Base-by-base conservation (phyloP, 202 grass and related monocot species). In the Panicum hallii region DNA sequence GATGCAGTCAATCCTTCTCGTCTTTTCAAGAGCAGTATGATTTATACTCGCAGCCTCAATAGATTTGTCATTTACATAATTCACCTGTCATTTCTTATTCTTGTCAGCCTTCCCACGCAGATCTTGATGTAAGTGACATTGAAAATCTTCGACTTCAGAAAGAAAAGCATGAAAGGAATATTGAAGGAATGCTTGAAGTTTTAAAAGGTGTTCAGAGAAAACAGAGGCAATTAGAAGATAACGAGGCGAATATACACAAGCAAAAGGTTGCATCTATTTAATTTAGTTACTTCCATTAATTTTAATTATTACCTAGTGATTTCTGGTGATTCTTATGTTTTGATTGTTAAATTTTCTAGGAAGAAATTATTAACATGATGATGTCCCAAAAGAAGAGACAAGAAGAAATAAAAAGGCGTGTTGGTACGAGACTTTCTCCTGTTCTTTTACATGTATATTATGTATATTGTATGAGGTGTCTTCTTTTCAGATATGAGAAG, bases 21-120 rank as follows among this genome's bases (percentile, higher is more conserved):
- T 2, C 84, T 92, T 85, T 98, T 98, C 87, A 88, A 70, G 70
- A 89, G 84, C 7, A 79, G 96, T 95, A 95, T 84, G 93, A 82
- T 76, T 55, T 80, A 74, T 20, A 57, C 58, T 73, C 50, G 65
- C 62, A 63, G 17, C 79, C 13, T 78, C 22, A 12, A 45, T 34
- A 77, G 47, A 49, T 53, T 69, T 75, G 30, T 73, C 14, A 11
- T 57, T 41, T 63, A 60, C 63, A 75, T 57, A 50, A 70, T 54
- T 88, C 28, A 68, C 55, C 11, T 89, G 30, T 4, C 13, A 28
- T 78, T 14, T 3, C 46, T 87, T 43, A 87, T 87, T 67, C 52
- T 80, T 84, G 63, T 57, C 75, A n/a, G 48, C 45, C 55, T 89
- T 11, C 58, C 68, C 55, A 70, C 86, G 45, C 78, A 95, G 95